Conservation (phyloP, 805 yeast genomes). For the Lachancea waltii region DNA sequence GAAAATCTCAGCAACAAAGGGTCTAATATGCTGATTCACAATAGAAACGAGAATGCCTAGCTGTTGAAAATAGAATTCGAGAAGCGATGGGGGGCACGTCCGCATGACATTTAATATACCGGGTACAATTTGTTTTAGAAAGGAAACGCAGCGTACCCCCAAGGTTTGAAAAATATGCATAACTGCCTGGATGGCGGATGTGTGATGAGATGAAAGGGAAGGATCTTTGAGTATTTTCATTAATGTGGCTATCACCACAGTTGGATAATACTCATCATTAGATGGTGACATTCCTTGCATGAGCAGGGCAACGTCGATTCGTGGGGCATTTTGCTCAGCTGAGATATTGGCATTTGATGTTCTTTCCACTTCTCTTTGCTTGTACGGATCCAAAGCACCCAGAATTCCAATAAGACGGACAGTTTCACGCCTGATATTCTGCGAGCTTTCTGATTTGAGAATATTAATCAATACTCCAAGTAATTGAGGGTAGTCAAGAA, state of each 20-base stretch:
- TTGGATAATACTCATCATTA: constrained; percentile 87
- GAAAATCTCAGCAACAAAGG: constrained; percentile 70
- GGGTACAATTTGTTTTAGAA: constrained; percentile 79
- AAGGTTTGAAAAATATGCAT: constrained; percentile 85
- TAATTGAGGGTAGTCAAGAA: constrained; percentile 84
- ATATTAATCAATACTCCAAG: constrained; percentile 76
- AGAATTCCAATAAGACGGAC: constrained; percentile 84
- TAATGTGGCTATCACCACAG: constrained; percentile 83
- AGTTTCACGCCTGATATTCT: constrained; percentile 74
- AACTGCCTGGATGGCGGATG: constrained; percentile 88
- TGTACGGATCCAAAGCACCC: constrained; percentile 96
- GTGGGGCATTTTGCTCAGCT: constrained; percentile 79
- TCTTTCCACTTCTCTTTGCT: constrained; percentile 85
- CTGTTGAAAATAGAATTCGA: constrained; percentile 86
- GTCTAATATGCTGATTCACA: constrained; percentile 86
- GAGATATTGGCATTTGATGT: constrained; percentile 41
- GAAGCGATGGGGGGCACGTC: constrained; percentile 66
- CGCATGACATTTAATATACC: constrained; percentile 83
- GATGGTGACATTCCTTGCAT: constrained; percentile 95
- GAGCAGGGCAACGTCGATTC: constrained; percentile 80
- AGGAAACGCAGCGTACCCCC: constrained; percentile 85
- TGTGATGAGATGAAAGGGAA: constrained; percentile 79
- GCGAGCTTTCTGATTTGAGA: constrained; percentile 71
- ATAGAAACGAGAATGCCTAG: constrained; percentile 70
- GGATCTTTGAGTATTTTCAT: constrained; percentile 81